A percentile compares a stretch with the other conserved stretches of the same genome.
Conservation (phyloP, 2,329 filamentous ascomycete genomes). For the Talaromyces piceae region DNA sequence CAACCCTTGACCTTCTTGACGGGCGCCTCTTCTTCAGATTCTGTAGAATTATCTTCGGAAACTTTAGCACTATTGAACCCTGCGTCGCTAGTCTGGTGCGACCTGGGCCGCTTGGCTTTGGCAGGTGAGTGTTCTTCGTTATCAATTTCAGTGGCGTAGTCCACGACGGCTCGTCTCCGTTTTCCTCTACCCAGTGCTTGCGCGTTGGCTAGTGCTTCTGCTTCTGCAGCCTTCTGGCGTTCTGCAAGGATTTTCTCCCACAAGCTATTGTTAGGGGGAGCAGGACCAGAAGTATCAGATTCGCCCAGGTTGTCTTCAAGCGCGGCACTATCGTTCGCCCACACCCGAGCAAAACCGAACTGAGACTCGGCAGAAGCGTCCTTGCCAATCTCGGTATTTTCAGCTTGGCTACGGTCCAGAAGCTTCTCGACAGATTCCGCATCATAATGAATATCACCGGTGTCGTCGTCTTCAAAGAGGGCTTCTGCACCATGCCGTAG, state of each 20-base stretch:
- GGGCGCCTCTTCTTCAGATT: constrained; percentile 22
- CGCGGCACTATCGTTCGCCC: constrained; percentile 71
- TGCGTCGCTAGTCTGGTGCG: constrained; percentile 19
- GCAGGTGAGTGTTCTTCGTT: constrained; percentile 14
- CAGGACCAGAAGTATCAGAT: constrained; percentile 43
- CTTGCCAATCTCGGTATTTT: constrained; percentile 59
- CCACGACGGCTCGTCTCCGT: constrained; percentile 55
- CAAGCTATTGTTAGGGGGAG: constrained; percentile 57
- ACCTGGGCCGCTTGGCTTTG: constrained; percentile 16
- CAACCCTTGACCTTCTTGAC: constrained; percentile 18
- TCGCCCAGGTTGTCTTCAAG: constrained; percentile 58
- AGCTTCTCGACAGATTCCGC: constrained; percentile 75
- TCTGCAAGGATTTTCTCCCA: constrained; percentile 89
- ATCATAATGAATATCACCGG: constrained; percentile 73
- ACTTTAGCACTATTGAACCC: constrained; percentile 24
- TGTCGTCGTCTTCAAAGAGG: constrained; percentile 68
- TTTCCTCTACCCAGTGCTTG: constrained; percentile 82
- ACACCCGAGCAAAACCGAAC: constrained; percentile 85
- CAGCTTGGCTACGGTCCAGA: constrained; percentile 76
- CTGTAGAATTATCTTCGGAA: constrained; percentile 15
- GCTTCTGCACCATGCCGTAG: constrained; percentile 80
- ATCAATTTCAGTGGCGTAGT: constrained; percentile 16
- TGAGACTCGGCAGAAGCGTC: constrained; percentile 66
- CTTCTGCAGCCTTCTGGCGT: constrained; percentile 69
- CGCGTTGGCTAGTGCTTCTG: constrained; percentile 59